A percentile compares a stretch with the other conserved stretches of the same genome.
Conservation (phyloP, 306 rosid genomes). For the Erythrophleum fordii region DNA sequence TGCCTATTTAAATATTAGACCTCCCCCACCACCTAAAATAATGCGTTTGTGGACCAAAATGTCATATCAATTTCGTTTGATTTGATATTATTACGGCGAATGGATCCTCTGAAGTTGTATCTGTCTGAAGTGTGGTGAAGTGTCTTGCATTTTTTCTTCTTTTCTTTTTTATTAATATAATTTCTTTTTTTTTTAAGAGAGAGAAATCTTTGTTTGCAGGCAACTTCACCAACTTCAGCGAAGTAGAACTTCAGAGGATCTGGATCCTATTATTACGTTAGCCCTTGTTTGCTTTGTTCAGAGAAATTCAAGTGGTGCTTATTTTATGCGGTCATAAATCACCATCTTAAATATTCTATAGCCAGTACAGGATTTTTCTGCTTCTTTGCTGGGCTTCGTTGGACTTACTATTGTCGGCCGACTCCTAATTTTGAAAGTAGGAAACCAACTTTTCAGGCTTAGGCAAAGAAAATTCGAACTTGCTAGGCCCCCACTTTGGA, state of each 20-base stretch:
- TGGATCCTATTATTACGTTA: neutral
- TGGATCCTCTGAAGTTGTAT: too few relatives aligned
- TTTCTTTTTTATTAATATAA: too few relatives aligned
- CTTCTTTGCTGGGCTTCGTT: neutral
- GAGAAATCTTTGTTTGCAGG: neutral
- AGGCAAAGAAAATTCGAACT: constrained; percentile 1
- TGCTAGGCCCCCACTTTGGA: neutral
- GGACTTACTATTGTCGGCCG: constrained; percentile 19
- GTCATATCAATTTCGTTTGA: neutral
- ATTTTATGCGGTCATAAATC: neutral
- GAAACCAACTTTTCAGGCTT: neutral
- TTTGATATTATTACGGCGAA: too few relatives aligned
- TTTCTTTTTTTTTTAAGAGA: too few relatives aligned
- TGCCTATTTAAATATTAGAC: neutral
- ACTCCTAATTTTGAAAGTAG: neutral
- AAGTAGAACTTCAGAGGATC: too few relatives aligned
- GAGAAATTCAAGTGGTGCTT: neutral
- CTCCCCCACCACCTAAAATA: neutral
- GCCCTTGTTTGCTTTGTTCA: neutral
- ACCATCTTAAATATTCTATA: neutral
- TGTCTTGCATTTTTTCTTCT: too few relatives aligned
- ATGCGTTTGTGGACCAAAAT: constrained; percentile 14
- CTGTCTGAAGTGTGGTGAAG: too few relatives aligned
- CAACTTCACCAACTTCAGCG: too few relatives aligned
- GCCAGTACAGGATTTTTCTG: neutral